A percentile compares a stretch with the other conserved stretches of the same genome.
These are phyloP conservation scores for Colletotrichum higginsianum DNA, from an alignment of 2,329 filamentous ascomycete species.

Conservation along the genomic window DNA sequence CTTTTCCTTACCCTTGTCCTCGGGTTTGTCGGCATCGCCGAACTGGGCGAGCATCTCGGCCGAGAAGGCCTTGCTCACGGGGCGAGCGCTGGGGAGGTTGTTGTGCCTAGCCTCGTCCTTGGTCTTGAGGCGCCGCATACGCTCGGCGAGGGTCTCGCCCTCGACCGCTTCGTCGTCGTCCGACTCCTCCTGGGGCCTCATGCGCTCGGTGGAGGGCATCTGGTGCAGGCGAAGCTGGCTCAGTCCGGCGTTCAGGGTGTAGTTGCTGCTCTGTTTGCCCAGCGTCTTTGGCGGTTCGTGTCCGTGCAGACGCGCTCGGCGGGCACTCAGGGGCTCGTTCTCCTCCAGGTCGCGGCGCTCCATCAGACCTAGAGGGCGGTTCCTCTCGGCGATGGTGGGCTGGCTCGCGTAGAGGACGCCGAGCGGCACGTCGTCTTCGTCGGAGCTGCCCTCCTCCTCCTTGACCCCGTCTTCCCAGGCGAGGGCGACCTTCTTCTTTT, in stretches of 20 bases:
- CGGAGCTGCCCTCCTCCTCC: conserved; percentile 60
- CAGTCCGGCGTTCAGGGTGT: conserved; percentile 56
- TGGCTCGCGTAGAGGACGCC: conserved; percentile 82
- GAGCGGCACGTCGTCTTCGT: conserved; percentile 90
- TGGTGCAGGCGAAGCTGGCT: conserved; percentile 47
- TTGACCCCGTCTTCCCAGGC: conserved; percentile 86
- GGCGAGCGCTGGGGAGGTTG: conserved; percentile 66
- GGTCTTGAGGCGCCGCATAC: conserved; percentile 75
- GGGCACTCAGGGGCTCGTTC: conserved; percentile 87
- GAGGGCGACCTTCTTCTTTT: conserved; percentile 83
- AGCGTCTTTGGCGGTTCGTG: conserved; percentile 58
- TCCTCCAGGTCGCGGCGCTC: conserved; percentile 90
- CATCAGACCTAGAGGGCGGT: conserved; percentile 81
- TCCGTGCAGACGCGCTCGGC: conserved; percentile 82
- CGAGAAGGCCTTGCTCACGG: conserved; percentile 77
- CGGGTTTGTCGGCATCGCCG: conserved; percentile 60
- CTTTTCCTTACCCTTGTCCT: conserved; percentile 51
- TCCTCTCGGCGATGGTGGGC: conserved; percentile 69
- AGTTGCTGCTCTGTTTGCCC: conserved; percentile 61
- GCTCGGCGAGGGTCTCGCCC: conserved; percentile 77
- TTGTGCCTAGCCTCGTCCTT: conserved; percentile 63
- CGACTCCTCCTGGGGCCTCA: conserved; percentile 46
- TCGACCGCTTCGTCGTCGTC: conserved; percentile 65
- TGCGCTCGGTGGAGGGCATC: conserved; percentile 43
- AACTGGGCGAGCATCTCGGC: conserved; percentile 78